phyloP scores from a whole-genome alignment of 202 grass and related monocot species.

The Schoenoplectus tabernaemontani region DNA sequence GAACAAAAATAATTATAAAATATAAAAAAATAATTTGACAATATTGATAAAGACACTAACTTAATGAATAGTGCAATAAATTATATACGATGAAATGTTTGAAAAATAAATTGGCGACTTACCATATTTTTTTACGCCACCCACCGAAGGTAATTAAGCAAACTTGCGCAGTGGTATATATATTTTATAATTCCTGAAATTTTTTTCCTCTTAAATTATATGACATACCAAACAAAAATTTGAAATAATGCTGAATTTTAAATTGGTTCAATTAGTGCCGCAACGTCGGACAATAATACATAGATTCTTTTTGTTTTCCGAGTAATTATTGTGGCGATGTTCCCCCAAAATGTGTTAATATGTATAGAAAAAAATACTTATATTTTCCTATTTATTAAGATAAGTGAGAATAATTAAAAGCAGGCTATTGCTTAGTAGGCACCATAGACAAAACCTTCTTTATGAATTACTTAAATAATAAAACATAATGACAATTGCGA shows the following conservation, averaged over 20 bases:
- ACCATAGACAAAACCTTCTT: not conserved
- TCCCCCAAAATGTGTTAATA: not conserved
- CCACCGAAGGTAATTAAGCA: no score
- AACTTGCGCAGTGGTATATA: no score
- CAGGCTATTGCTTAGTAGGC: not conserved
- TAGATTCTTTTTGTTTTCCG: not conserved
- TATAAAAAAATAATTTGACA: no score
- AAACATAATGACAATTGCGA: not conserved
- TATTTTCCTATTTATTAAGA: not conserved
- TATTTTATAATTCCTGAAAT: no score
- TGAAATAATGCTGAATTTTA: not conserved
- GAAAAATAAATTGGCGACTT: no score
- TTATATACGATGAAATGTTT: no score
- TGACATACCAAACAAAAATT: not conserved
- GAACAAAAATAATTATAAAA: no score
- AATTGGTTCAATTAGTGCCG: not conserved
- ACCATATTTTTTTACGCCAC: no score
- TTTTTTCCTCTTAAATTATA: no score
- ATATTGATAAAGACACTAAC: no score
- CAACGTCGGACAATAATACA: not conserved
- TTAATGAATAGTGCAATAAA: no score
- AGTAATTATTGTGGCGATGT: not conserved
- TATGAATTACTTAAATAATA: not conserved
- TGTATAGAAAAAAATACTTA: not conserved
- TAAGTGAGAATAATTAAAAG: conserved; percentile 22